These are phyloP conservation scores for Tylopilus intermedius DNA, from an alignment of 768 basidiomycete species.

Conservation along the genomic window DNA sequence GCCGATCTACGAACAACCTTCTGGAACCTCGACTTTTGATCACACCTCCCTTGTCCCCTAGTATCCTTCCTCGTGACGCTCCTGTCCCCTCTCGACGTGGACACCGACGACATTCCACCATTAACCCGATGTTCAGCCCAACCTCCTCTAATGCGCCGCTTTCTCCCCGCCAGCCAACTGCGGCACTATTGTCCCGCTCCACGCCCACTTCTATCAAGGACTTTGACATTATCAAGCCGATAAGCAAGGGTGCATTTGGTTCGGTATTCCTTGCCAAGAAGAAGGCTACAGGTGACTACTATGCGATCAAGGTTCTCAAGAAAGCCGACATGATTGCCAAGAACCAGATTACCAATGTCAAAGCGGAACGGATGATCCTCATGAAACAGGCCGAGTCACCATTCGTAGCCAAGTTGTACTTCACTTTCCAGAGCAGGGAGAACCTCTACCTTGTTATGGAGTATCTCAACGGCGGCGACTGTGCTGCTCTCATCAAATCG, in stretches of 20 bases:
- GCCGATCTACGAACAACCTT: slow-evolving; percentile 62
- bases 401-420: slow-evolving; percentile 95
- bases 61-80: slow-evolving; percentile 51
- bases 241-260: slow-evolving; percentile 97
- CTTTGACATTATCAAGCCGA: slow-evolving; percentile 99
- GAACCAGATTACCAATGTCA: slow-evolving; percentile 99
- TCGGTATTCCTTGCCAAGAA: slow-evolving; percentile 98
- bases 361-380: slow-evolving; percentile 98
- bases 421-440: slow-evolving; percentile 99
- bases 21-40: slow-evolving; percentile 60
- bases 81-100: slow-evolving; percentile 43
- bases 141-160: slow-evolving; percentile 51
- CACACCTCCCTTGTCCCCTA: slow-evolving; percentile 70
- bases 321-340: slow-evolving; percentile 99
- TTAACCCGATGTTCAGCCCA: slow-evolving; percentile 58
- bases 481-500: slow-evolving; percentile 93
- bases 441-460: slow-evolving; percentile 99
- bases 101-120: slow-evolving; percentile 69
- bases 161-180: slow-evolving; percentile 82
- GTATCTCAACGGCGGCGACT: slow-evolving; percentile 97
- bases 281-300: slow-evolving; percentile 96
- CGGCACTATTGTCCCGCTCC: slow-evolving; percentile 70
- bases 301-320: slow-evolving; percentile 99
- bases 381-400: slow-evolving; percentile 99
- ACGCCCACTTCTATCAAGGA: slow-evolving; percentile 94